Conservation (phyloP, 2,329 filamentous ascomycete genomes). For the Penicillium digitatum region DNA sequence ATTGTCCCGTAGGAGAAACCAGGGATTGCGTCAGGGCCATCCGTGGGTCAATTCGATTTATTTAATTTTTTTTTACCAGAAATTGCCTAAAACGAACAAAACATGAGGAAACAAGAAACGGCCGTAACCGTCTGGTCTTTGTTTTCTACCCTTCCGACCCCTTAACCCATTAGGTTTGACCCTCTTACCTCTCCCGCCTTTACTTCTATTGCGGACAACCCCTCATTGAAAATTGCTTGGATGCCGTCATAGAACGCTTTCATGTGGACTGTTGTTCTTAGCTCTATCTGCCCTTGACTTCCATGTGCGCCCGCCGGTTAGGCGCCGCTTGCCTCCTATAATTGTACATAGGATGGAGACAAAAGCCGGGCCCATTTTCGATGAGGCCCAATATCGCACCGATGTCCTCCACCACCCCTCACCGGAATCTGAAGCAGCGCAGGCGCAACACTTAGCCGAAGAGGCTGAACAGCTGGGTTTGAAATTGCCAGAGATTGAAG, state of each 20-base stretch:
- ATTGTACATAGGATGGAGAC: constrained; percentile 26
- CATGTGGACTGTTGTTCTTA: constrained; percentile 29
- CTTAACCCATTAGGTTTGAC: constrained; percentile 4
- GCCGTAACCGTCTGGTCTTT: background rate
- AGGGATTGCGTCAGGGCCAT: constrained; percentile 6
- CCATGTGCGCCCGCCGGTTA: constrained; percentile 24
- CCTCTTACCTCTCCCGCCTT: background rate
- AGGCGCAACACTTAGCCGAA: constrained; percentile 36
- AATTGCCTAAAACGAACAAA: constrained; percentile 2
- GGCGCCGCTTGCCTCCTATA: constrained; percentile 14
- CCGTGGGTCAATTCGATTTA: constrained; percentile 3
- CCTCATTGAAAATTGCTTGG: constrained; percentile 9
- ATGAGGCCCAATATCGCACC: constrained; percentile 38
- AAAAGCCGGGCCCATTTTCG: constrained; percentile 22
- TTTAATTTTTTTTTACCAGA: background rate
- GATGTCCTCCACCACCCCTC: constrained; percentile 35
- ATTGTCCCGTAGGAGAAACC: background rate
- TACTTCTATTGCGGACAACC: background rate
- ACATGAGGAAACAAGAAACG: background rate
- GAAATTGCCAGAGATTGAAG: constrained; percentile 31
- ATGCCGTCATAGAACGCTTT: constrained; percentile 30
- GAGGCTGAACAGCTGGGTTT: constrained; percentile 41
- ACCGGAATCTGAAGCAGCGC: constrained; percentile 36
- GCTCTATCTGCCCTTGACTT: constrained; percentile 3
- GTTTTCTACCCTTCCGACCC: background rate